phyloP scores from a whole-genome alignment of 2,329 filamentous ascomycete species.

The Alternaria infectoria region DNA sequence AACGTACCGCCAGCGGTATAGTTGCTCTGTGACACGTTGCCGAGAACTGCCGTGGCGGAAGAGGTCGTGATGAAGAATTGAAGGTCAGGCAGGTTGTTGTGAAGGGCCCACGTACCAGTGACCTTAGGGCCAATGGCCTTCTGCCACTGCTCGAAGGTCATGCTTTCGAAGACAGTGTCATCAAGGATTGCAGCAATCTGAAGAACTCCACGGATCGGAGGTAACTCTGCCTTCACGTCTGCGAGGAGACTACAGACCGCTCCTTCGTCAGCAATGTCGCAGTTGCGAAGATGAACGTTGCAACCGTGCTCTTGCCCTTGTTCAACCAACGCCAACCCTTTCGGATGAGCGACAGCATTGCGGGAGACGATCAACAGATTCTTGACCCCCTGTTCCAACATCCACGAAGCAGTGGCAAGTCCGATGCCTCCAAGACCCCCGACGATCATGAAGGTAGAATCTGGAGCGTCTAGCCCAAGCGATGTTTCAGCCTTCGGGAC shows the following conservation, averaged over 20 bases:
- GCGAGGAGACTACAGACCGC: background rate
- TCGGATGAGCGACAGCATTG: background rate
- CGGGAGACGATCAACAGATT: constrained; percentile 18
- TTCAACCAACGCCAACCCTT: background rate
- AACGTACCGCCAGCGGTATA: constrained; percentile 55
- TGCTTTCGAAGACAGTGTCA: background rate
- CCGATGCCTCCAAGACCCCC: constrained; percentile 33
- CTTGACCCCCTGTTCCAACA: constrained; percentile 23
- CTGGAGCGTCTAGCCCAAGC: background rate
- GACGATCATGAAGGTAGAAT: constrained; percentile 29
- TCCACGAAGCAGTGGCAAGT: constrained; percentile 17
- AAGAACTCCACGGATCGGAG: background rate
- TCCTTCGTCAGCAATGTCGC: background rate
- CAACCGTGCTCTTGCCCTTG: background rate
- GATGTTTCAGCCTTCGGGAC: background rate
- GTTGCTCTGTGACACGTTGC: constrained; percentile 50
- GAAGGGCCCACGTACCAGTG: constrained; percentile 32
- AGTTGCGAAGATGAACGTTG: background rate
- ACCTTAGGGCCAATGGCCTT: constrained; percentile 5
- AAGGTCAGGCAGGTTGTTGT: constrained; percentile 19
- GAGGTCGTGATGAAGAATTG: constrained; percentile 42
- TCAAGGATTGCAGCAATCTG: background rate
- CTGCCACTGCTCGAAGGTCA: background rate
- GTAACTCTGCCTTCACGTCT: background rate
- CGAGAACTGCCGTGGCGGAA: constrained; percentile 29